Conservation (phyloP, 192 early-diverging fungal species). For the Coemansia guatemalensis region DNA sequence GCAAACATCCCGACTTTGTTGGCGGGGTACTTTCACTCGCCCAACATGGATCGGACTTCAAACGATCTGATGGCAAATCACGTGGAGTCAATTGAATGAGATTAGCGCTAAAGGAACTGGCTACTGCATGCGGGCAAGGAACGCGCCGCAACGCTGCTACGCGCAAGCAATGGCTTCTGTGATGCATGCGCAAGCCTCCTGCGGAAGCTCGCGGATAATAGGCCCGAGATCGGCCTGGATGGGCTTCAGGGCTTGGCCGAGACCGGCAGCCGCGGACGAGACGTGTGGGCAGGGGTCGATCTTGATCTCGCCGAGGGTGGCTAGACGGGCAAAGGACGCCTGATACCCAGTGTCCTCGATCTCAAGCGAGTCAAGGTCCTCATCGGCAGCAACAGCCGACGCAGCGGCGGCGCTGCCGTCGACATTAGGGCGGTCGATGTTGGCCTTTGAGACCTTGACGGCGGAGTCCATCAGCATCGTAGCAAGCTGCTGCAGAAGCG, state of each 20-base stretch:
- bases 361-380: slow-evolving; percentile 68
- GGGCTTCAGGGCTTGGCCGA: slow-evolving; percentile 35
- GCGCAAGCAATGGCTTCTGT: slow-evolving; percentile 9
- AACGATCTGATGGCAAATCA: slow-evolving; percentile 1
- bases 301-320: slow-evolving; percentile 64
- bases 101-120: neutral
- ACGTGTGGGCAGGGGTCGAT: slow-evolving; percentile 65
- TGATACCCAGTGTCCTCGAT: slow-evolving; percentile 84
- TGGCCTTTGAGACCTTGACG: slow-evolving; percentile 40
- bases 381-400: slow-evolving; percentile 51
- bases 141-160: neutral
- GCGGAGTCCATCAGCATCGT: slow-evolving; percentile 42
- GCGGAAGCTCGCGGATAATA: slow-evolving; percentile 25
- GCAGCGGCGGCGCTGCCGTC: slow-evolving; percentile 34
- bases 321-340: slow-evolving; percentile 76
- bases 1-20: neutral
- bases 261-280: slow-evolving; percentile 24
- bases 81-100: neutral
- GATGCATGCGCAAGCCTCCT: slow-evolving; percentile 17
- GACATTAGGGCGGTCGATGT: slow-evolving; percentile 19
- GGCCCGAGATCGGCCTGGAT: slow-evolving; percentile 17
- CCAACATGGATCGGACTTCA: too few relatives aligned
- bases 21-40: neutral
- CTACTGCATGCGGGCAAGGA: neutral
- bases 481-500: slow-evolving; percentile 40